Conservation (phyloP, 2,329 filamentous ascomycete genomes). For the Cladosporium sp. region DNA sequence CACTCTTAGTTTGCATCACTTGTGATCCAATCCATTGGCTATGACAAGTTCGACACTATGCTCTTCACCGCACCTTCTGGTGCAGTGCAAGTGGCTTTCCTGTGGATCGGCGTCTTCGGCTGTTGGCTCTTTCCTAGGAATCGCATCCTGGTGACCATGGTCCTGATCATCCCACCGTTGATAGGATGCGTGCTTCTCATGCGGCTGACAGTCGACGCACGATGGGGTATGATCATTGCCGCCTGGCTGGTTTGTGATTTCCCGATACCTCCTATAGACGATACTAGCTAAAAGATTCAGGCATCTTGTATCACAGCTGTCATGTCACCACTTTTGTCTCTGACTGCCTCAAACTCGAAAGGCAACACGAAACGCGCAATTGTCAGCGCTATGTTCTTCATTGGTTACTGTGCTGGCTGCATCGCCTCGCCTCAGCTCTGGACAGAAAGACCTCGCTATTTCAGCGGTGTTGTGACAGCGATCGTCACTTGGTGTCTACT, state of each 20-base stretch:
- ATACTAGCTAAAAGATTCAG: background rate
- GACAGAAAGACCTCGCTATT: conserved; percentile 43
- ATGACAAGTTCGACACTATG: conserved; percentile 43
- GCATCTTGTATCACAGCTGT: conserved; percentile 41
- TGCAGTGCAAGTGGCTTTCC: conserved; percentile 42
- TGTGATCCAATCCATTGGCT: conserved; percentile 47
- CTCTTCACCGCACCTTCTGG: conserved; percentile 47
- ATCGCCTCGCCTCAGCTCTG: conserved; percentile 49
- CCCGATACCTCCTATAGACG: background rate
- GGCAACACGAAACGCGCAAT: conserved; percentile 50
- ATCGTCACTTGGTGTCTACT: conserved; percentile 44
- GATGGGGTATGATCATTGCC: conserved; percentile 47
- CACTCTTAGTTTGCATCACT: conserved; percentile 41
- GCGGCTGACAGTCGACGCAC: conserved; percentile 36
- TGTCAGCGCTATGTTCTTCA: conserved; percentile 48
- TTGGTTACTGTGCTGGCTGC: conserved; percentile 47
- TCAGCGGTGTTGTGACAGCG: conserved; percentile 44
- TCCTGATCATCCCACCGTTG: conserved; percentile 40
- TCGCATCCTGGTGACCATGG: conserved; percentile 38
- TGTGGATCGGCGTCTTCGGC: conserved; percentile 44
- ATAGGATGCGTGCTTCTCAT: conserved; percentile 44
- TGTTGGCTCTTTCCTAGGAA: conserved; percentile 39
- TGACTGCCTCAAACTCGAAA: conserved; percentile 48
- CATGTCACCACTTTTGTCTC: conserved; percentile 41
- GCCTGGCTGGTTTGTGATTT: conserved; percentile 38